A percentile compares a stretch with the other conserved stretches of the same genome.
phyloP scores from a whole-genome alignment of 1,284 basidiomycete species.

The Puccinia coronata region DNA sequence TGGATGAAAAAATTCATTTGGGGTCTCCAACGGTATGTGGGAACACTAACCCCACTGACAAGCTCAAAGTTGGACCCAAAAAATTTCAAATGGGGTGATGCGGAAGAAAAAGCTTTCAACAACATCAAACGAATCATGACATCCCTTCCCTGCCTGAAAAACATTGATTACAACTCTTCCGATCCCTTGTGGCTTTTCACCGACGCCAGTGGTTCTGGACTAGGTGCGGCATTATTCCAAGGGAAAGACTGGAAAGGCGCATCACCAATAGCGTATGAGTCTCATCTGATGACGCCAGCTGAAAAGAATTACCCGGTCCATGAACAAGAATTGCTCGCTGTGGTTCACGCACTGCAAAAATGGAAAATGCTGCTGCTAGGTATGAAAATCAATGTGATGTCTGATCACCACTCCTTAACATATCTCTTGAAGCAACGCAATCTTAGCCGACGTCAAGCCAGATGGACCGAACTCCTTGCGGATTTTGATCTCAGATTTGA shows the following conservation, averaged over 20 bases:
- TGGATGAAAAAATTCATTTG: neutral
- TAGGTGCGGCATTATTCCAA: neutral
- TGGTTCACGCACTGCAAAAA: neutral
- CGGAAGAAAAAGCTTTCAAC: neutral
- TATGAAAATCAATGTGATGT: slow-evolving; percentile 51
- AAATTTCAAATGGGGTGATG: neutral
- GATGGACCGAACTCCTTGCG: slow-evolving; percentile 60
- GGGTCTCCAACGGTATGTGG: neutral
- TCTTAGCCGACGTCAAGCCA: slow-evolving; percentile 58
- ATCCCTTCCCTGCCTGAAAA: slow-evolving; percentile 5
- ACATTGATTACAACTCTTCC: neutral
- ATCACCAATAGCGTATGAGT: neutral
- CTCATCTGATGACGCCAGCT: slow-evolving; percentile 3
- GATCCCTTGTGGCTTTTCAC: slow-evolving; percentile 9
- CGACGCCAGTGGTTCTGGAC: neutral
- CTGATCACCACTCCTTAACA: neutral
- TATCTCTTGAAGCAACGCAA: slow-evolving; percentile 56
- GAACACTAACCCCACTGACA: neutral
- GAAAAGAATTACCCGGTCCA: neutral
- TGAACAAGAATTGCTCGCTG: slow-evolving; percentile 2
- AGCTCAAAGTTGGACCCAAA: neutral
- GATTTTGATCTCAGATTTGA: slow-evolving; percentile 57
- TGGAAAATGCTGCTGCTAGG: slow-evolving; percentile 57
- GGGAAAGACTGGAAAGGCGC: neutral
- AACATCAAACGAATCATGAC: slow-evolving; percentile 16